A percentile compares a stretch with the other conserved stretches of the same genome.
These are phyloP conservation scores for Cladosporium sp. DNA, from an alignment of 2,329 filamentous ascomycete genomes.

Conservation along the genomic window DNA sequence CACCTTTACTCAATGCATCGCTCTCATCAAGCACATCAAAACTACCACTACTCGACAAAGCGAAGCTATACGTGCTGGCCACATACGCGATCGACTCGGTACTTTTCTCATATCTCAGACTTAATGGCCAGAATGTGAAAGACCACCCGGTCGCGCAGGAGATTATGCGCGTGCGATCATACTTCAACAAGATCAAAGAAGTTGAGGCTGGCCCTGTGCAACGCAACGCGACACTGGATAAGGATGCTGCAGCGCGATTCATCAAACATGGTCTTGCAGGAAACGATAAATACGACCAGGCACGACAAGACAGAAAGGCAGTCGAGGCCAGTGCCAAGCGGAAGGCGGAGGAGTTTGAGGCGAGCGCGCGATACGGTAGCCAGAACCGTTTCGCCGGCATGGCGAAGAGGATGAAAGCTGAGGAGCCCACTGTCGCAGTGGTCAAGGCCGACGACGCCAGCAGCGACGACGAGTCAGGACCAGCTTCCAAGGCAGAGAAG, in stretches of 20 bases:
- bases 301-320: conserved; percentile 28
- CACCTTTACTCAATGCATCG: conserved; percentile 64
- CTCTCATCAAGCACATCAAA: conserved; percentile 68
- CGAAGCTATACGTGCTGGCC: conserved; percentile 84
- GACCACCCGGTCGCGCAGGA: conserved; percentile 81
- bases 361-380: conserved; percentile 21
- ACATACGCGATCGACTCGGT: conserved; percentile 89
- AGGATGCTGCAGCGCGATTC: conserved; percentile 73
- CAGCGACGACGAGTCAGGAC: conserved; percentile 2
- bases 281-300: conserved; percentile 41
- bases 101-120: conserved; percentile 75
- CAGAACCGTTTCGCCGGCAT: conserved; percentile 32
- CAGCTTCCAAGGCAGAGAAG: conserved; percentile 14
- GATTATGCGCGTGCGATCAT: conserved; percentile 79
- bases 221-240: conserved; percentile 56
- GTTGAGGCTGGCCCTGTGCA: conserved; percentile 56
- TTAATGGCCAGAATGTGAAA: conserved; percentile 77
- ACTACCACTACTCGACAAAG: conserved; percentile 87
- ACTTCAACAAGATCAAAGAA: conserved; percentile 85
- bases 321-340: conserved; percentile 35
- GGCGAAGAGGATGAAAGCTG: conserved; percentile 31
- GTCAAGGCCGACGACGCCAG: conserved; percentile 12
- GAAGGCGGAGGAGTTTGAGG: conserved; percentile 32
- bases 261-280: conserved; percentile 71
- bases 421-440: conserved; percentile 19